Conservation (phyloP, 371 early-diverging fungal genomes). For the Syncephalastrum racemosum region DNA sequence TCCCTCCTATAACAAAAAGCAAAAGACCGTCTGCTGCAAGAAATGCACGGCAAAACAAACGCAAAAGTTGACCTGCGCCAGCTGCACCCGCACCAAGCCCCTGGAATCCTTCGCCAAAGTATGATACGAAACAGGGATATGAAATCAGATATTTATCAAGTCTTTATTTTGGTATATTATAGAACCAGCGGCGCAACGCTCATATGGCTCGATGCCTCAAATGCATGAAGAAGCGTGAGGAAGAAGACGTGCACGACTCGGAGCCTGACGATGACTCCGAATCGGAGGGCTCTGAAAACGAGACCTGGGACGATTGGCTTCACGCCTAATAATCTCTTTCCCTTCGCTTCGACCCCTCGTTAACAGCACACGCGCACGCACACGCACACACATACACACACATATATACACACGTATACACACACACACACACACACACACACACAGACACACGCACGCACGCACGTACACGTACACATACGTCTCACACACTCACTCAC, state of each 20-base stretch:
- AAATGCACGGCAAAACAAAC: slow-evolving; percentile 45
- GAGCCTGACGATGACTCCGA: slow-evolving; percentile 34
- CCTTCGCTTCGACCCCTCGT: too few species aligned
- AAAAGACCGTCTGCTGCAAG: slow-evolving; percentile 45
- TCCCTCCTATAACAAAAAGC: slow-evolving; percentile 33
- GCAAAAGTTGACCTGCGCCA: slow-evolving; percentile 40
- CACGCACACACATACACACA: too few species aligned
- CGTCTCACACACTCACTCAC: too few species aligned
- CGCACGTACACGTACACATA: too few species aligned
- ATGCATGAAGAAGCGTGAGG: slow-evolving; percentile 52
- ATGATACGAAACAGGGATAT: background rate
- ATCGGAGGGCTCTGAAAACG: slow-evolving; percentile 20
- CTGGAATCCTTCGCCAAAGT: slow-evolving; percentile 52
- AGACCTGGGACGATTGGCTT: slow-evolving; percentile 26
- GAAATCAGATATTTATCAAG: too few species aligned
- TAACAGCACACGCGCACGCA: too few species aligned
- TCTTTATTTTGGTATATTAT: background rate
- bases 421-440: too few species aligned
- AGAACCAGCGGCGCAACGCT: slow-evolving; percentile 48
- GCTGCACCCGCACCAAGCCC: slow-evolving; percentile 39
- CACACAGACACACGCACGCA: too few species aligned
- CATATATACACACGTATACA: too few species aligned
- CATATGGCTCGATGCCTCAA: slow-evolving; percentile 48
- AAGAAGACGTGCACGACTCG: slow-evolving; percentile 46
- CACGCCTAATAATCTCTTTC: too few species aligned